These are phyloP conservation scores for Solanum neorickii DNA, from an alignment of 257 asterid species.

Conservation along the genomic window DNA sequence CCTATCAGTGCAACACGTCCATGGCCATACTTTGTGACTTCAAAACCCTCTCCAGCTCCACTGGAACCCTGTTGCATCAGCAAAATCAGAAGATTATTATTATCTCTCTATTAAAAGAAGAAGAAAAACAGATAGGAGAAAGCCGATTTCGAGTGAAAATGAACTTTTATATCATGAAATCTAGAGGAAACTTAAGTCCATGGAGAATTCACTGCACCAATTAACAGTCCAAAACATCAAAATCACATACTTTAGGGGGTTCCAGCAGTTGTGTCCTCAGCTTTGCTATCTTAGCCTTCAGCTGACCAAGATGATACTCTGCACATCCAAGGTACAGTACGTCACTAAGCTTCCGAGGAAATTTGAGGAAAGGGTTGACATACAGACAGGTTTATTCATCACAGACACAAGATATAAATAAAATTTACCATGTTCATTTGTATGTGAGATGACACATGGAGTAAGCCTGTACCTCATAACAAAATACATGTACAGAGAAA, in stretches of 20 bases:
- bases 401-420: background rate
- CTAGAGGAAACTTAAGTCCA: background rate
- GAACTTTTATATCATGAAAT: background rate
- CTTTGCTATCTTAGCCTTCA: slow-evolving; percentile 97
- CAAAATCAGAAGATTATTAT: background rate
- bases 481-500: background rate
- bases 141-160: background rate
- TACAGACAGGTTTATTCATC: background rate
- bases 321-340: slow-evolving; percentile 1
- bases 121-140: background rate
- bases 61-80: slow-evolving; percentile 56
- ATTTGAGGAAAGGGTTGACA: background rate
- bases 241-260: slow-evolving; percentile 76
- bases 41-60: slow-evolving; percentile 97
- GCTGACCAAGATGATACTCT: slow-evolving; percentile 98
- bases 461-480: background rate
- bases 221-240: background rate
- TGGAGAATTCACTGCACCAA: background rate
- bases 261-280: slow-evolving; percentile 93
- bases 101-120: background rate
- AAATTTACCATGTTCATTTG: background rate
- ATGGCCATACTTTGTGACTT: slow-evolving; percentile 94
- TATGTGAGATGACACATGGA: background rate
- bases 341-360: background rate
- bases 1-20: slow-evolving; percentile 98